phyloP scores from a whole-genome alignment of 2,329 filamentous ascomycete species.

The Huntiella savannae region DNA sequence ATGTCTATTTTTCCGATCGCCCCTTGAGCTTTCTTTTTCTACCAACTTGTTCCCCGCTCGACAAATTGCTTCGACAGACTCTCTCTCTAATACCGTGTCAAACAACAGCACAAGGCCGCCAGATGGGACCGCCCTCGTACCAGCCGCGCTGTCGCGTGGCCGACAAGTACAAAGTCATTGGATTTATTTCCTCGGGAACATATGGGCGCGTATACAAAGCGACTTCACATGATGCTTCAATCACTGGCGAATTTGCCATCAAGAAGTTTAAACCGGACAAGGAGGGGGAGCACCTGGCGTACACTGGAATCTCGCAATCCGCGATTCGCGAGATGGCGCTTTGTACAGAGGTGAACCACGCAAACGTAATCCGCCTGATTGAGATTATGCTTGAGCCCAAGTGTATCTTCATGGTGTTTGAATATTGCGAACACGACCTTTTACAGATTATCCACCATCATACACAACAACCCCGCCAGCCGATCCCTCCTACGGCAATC shows the following conservation, averaged over 20 bases:
- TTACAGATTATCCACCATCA: constrained; percentile 98
- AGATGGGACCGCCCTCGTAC: constrained; percentile 22
- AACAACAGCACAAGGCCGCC: too few relatives aligned
- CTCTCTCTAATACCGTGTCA: too few relatives aligned
- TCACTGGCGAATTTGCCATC: constrained; percentile 70
- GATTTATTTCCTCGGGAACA: constrained; percentile 94
- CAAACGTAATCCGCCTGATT: constrained; percentile 74
- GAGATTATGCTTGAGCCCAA: constrained; percentile 98
- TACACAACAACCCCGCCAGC: constrained; percentile 68
- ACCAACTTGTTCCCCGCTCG: too few relatives aligned
- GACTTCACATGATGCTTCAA: constrained; percentile 41
- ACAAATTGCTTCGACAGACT: too few relatives aligned
- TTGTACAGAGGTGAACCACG: constrained; percentile 75
- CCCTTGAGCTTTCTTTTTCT: not conserved
- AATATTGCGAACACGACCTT: constrained; percentile 93
- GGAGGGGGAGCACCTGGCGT: constrained; percentile 83
- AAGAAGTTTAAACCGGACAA: constrained; percentile 99
- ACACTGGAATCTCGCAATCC: constrained; percentile 94
- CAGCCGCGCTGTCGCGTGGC: constrained; percentile 71
- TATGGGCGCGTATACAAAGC: constrained; percentile 98
- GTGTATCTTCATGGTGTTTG: constrained; percentile 98
- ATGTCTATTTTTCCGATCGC: not conserved
- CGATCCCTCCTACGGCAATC: constrained; percentile 73
- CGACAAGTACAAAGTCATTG: constrained; percentile 88
- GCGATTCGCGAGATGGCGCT: constrained; percentile 95